These are phyloP conservation scores for Aspergillus bridgeri DNA, from an alignment of 495 filamentous ascomycete genomes.

Conservation along the genomic window DNA sequence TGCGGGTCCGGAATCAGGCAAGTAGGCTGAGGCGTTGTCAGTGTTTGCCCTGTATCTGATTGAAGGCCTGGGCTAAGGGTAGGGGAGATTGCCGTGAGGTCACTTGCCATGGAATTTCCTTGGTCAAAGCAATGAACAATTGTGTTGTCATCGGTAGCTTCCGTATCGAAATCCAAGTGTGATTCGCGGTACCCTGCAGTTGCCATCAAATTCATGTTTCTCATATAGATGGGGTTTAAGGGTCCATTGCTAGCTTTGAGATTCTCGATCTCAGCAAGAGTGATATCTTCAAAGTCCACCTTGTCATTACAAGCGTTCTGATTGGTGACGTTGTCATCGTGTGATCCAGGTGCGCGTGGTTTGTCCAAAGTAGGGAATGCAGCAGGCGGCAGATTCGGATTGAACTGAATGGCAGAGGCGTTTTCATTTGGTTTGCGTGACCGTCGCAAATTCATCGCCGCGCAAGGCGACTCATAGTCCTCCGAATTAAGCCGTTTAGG, in stretches of 20 bases:
- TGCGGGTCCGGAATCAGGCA: constrained; percentile 14
- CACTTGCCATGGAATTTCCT: constrained; percentile 9
- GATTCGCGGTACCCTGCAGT: neutral
- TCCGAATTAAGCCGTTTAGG: constrained; percentile 20
- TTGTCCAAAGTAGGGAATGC: constrained; percentile 40
- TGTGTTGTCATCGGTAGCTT: constrained; percentile 17
- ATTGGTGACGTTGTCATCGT: neutral
- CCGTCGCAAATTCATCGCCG: constrained; percentile 3
- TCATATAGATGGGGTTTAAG: constrained; percentile 32
- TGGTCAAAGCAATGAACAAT: neutral
- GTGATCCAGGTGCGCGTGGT: constrained; percentile 8
- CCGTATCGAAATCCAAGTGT: constrained; percentile 10
- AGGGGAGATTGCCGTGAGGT: neutral
- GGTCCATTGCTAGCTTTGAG: constrained; percentile 32
- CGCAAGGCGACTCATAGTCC: constrained; percentile 2
- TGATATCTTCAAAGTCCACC: constrained; percentile 15
- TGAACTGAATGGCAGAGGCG: constrained; percentile 24
- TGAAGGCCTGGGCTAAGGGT: neutral
- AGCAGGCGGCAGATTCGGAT: constrained; percentile 41
- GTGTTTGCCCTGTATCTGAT: neutral
- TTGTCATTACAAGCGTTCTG: neutral
- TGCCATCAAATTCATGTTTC: constrained; percentile 34
- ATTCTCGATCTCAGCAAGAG: constrained; percentile 23
- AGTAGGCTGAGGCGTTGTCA: neutral
- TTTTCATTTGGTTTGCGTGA: neutral